Conservation (phyloP, 257 asterid species). For the Solanum gandarillasii region DNA sequence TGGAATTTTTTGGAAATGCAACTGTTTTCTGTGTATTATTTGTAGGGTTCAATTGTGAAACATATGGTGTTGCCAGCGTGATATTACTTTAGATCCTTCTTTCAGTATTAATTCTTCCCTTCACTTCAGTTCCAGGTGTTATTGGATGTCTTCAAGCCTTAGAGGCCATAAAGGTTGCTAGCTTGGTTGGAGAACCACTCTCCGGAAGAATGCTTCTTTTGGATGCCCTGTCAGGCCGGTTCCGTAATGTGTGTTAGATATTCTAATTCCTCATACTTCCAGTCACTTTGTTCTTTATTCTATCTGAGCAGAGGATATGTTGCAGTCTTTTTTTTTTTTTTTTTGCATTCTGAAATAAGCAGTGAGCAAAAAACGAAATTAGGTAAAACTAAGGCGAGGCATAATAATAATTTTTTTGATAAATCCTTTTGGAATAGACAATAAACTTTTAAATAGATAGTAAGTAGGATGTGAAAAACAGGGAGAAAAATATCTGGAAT, state of each 20-base stretch:
- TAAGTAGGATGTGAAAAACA: not conserved
- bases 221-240: slow-evolving; percentile 72
- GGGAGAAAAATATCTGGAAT: not conserved
- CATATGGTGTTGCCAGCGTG: not conserved
- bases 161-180: slow-evolving; percentile 84
- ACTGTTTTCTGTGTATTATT: not conserved
- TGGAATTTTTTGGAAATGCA: not conserved
- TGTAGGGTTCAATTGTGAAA: not conserved
- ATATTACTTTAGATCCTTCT: not conserved
- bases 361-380: not conserved
- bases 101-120: not conserved
- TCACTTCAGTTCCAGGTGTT: slow-evolving; percentile 73
- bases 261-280: not conserved
- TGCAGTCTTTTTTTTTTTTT: not conserved
- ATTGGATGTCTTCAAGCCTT: slow-evolving; percentile 95
- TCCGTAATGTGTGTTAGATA: slow-evolving; percentile 55
- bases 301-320: not conserved
- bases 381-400: not conserved
- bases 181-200: slow-evolving; percentile 81
- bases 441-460: not conserved
- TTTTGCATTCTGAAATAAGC: not conserved
- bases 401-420: not conserved
- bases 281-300: not conserved
- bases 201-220: slow-evolving; percentile 78
- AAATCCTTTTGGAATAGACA: not conserved